Percentiles rank a stretch among this genome's conserved stretches.
phyloP scores from a whole-genome alignment of 2,329 filamentous ascomycete species.

The Trichoderma sp. region DNA sequence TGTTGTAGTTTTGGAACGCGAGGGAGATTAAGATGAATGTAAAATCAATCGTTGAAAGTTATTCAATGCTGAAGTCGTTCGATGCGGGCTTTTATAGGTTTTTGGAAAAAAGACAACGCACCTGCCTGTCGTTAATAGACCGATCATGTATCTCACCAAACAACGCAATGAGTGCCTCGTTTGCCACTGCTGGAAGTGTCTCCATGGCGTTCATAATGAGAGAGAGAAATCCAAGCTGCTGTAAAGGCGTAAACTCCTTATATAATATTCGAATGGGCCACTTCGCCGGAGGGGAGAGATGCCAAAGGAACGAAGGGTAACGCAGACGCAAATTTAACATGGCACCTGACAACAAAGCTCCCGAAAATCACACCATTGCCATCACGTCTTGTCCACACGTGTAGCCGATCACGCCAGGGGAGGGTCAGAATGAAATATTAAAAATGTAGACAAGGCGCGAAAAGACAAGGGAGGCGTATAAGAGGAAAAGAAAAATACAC shows the following conservation, averaged over 20 bases:
- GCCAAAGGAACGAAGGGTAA: background rate
- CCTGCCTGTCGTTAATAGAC: background rate
- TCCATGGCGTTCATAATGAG: too few relatives aligned
- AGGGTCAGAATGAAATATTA: background rate
- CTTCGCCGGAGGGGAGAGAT: background rate
- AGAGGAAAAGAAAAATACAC: background rate
- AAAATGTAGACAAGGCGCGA: background rate
- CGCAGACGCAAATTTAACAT: background rate
- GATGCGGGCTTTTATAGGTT: background rate
- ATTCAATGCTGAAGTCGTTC: background rate
- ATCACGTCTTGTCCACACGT: background rate
- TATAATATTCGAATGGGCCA: background rate
- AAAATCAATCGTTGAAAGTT: slow-evolving; percentile 9
- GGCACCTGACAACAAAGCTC: background rate
- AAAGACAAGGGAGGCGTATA: background rate
- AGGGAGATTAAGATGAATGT: background rate
- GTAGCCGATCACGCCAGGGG: background rate
- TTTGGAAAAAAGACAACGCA: background rate
- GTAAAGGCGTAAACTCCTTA: background rate
- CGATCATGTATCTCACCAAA: background rate
- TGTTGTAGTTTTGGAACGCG: background rate
- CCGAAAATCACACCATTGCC: background rate
- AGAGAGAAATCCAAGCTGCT: too few relatives aligned
- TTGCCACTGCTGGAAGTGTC: too few relatives aligned
- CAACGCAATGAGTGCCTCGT: background rate